Conservation (phyloP, 768 basidiomycete species). For the Dentipellis fragilis region DNA sequence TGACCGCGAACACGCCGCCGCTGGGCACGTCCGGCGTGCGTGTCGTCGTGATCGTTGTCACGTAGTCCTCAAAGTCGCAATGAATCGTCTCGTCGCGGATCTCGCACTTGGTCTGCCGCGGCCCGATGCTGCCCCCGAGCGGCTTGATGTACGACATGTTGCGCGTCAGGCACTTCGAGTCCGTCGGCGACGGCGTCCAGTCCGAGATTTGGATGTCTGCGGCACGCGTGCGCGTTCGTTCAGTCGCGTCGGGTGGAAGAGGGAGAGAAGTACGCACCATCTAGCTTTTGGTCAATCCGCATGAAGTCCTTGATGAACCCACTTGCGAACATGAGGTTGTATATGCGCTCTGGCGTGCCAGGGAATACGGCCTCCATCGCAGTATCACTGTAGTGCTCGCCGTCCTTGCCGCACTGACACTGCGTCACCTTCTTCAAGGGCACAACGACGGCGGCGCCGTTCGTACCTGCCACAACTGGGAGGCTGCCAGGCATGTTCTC, state of each 20-base stretch:
- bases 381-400: slow-evolving; percentile 59
- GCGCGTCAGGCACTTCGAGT: slow-evolving; percentile 63
- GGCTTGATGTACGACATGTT: slow-evolving; percentile 98
- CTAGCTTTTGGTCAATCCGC: slow-evolving; percentile 77
- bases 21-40: slow-evolving; percentile 91
- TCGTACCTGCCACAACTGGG: neutral
- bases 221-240: neutral
- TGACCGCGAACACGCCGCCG: slow-evolving; percentile 87
- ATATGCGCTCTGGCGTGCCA: slow-evolving; percentile 89
- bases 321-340: slow-evolving; percentile 93
- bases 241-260: neutral
- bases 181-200: slow-evolving; percentile 65
- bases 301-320: slow-evolving; percentile 95
- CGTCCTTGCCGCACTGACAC: slow-evolving; percentile 66
- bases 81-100: slow-evolving; percentile 77
- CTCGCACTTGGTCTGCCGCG: slow-evolving; percentile 93
- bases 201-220: slow-evolving; percentile 93
- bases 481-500: neutral
- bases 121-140: slow-evolving; percentile 77
- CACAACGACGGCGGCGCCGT: neutral
- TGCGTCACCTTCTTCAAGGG: slow-evolving; percentile 45
- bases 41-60: slow-evolving; percentile 81
- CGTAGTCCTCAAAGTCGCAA: slow-evolving; percentile 76
- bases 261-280: slow-evolving; percentile 42
- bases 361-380: slow-evolving; percentile 76